A percentile compares a stretch with the other conserved stretches of the same genome.
These are phyloP conservation scores for Penicillium odoratum DNA, from an alignment of 495 filamentous ascomycete genomes.

Conservation along the genomic window DNA sequence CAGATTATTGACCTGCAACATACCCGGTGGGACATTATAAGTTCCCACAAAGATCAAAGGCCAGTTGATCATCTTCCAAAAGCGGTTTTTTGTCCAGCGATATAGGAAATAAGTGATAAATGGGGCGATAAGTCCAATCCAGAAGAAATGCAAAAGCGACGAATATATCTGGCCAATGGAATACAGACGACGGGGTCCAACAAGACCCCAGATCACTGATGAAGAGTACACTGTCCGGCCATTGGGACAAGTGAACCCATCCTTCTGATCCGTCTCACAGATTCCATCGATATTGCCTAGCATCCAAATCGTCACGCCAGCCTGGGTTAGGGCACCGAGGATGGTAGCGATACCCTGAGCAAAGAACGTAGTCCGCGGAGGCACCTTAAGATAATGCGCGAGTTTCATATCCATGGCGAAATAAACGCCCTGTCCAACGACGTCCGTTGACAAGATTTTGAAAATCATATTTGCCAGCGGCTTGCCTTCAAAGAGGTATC, in stretches of 20 bases:
- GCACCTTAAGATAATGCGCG: slow-evolving; percentile 44
- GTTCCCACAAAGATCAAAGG: slow-evolving; percentile 49
- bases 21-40: slow-evolving; percentile 40
- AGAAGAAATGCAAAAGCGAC: slow-evolving; percentile 35
- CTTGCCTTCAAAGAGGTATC: slow-evolving; percentile 35
- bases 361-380: slow-evolving; percentile 39
- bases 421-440: slow-evolving; percentile 31
- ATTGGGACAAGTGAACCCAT: slow-evolving; percentile 44
- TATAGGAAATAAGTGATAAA: slow-evolving; percentile 31
- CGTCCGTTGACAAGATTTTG: slow-evolving; percentile 24
- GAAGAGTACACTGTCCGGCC: slow-evolving; percentile 43
- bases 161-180: slow-evolving; percentile 24
- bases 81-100: slow-evolving; percentile 35
- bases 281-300: slow-evolving; percentile 40
- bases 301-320: slow-evolving; percentile 44
- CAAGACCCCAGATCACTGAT: slow-evolving; percentile 41
- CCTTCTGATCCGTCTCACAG: slow-evolving; percentile 31
- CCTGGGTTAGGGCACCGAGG: slow-evolving; percentile 38
- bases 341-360: slow-evolving; percentile 42
- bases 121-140: slow-evolving; percentile 38
- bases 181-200: slow-evolving; percentile 36
- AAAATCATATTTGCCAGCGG: slow-evolving; percentile 41
- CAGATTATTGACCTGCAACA: not conserved
- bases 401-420: slow-evolving; percentile 47
- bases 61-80: slow-evolving; percentile 45